Conservation (phyloP, 176 grass and related monocot species). For the Eremochloa ophiuroides region DNA sequence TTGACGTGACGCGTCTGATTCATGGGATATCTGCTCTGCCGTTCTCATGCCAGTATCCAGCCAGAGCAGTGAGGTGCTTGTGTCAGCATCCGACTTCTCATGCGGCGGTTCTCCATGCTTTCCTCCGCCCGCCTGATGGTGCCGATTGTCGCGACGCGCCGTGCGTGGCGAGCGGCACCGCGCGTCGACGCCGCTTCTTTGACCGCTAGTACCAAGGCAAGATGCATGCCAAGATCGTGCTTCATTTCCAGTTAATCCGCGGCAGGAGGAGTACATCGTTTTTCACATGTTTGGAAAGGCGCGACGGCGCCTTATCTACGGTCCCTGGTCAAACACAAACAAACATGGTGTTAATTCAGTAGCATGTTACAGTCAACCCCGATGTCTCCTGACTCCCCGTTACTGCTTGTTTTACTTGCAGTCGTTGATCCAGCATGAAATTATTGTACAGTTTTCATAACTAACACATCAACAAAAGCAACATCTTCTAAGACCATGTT, state of each 20-base stretch:
- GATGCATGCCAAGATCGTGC: conserved; percentile 20
- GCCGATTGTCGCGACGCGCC: conserved; percentile 26
- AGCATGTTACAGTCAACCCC: neutral
- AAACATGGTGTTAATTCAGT: neutral
- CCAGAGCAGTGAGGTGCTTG: neutral
- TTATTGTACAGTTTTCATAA: too few relatives aligned
- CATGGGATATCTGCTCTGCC: too few relatives aligned
- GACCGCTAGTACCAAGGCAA: neutral
- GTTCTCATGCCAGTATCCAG: neutral
- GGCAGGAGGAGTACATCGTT: neutral
- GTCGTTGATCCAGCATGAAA: too few relatives aligned
- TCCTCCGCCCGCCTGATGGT: conserved; percentile 14
- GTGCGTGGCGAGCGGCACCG: conserved; percentile 10
- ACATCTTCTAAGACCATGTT: too few relatives aligned
- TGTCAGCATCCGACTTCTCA: conserved; percentile 19
- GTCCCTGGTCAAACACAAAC: conserved; percentile 8
- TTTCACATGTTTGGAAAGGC: neutral
- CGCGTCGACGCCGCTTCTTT: conserved; percentile 26
- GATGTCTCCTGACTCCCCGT: neutral
- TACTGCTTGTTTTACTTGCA: too few relatives aligned
- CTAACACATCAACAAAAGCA: too few relatives aligned
- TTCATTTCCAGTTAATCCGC: neutral
- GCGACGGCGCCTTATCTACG: neutral
- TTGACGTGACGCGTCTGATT: conserved; percentile 5
- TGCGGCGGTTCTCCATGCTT: conserved; percentile 26